Conservation (phyloP, 2,329 filamentous ascomycete species). For the Ceratocystis eucalypticola region DNA sequence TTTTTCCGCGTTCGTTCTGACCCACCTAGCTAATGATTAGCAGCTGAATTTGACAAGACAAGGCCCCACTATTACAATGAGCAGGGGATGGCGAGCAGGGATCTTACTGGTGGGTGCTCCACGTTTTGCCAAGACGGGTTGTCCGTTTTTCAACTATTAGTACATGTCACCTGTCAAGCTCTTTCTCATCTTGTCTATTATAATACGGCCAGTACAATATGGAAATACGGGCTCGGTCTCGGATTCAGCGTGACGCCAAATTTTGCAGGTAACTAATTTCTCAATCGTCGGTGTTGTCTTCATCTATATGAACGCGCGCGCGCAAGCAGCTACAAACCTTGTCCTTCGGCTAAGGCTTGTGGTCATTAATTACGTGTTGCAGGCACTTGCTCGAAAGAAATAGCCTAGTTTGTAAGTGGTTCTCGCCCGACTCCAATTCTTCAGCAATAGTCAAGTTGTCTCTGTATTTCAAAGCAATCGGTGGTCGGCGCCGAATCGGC, state of each 20-base stretch:
- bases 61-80: neutral
- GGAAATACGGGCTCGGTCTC: neutral
- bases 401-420: conserved; percentile 1
- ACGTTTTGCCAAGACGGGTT: conserved; percentile 8
- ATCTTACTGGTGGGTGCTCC: neutral
- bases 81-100: neutral
- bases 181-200: neutral
- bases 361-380: neutral
- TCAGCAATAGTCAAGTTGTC: neutral
- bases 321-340: neutral
- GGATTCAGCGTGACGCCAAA: neutral
- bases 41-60: neutral
- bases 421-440: neutral
- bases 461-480: conserved; percentile 7
- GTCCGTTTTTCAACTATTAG: neutral
- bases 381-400: neutral
- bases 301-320: neutral
- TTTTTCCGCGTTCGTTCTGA: neutral
- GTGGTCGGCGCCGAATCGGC: conserved; percentile 2
- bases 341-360: neutral
- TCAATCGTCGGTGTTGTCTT: neutral
- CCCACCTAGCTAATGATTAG: neutral
- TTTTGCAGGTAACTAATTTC: too few relatives aligned
- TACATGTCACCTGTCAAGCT: neutral
- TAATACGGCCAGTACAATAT: neutral